Percentiles rank a stretch among this genome's conserved stretches.
phyloP scores from a whole-genome alignment of 2,329 filamentous ascomycete genomes.

The Arthrobotrys pseudoclavata region DNA sequence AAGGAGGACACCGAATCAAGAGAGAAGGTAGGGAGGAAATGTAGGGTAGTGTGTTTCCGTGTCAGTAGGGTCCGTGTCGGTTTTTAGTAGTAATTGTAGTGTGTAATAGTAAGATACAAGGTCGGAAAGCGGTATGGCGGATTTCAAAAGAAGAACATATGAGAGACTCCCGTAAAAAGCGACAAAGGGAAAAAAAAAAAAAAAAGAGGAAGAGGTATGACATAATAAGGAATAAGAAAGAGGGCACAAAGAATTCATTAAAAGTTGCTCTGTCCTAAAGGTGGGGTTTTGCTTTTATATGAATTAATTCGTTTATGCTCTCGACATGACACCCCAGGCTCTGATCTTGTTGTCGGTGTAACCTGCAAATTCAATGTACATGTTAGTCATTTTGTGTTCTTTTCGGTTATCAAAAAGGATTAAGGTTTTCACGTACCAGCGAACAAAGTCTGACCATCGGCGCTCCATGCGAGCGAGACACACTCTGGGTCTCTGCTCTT shows the following conservation, averaged over 20 bases:
- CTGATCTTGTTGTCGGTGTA: constrained; percentile 99
- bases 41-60: neutral
- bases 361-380: constrained; percentile 61
- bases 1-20: constrained; percentile 6
- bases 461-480: constrained; percentile 95
- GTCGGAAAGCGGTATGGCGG: constrained; percentile 35
- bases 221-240: constrained; percentile 18
- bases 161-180: constrained; percentile 56
- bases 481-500: constrained; percentile 99
- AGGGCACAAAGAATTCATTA: constrained; percentile 40
- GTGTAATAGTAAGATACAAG: constrained; percentile 52
- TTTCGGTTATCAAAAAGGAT: neutral
- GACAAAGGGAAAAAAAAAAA: constrained; percentile 27
- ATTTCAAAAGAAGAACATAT: constrained; percentile 48
- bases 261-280: constrained; percentile 55
- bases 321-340: constrained; percentile 97
- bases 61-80: constrained; percentile 20
- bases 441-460: constrained; percentile 98
- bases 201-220: neutral
- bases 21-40: neutral
- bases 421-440: constrained; percentile 73
- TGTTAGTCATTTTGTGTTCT: neutral
- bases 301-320: constrained; percentile 73
- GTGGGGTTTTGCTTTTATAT: constrained; percentile 64
- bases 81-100: constrained; percentile 8